phyloP scores from a whole-genome alignment of 352 stramenopile species.

The Phytophthora uliginosa region DNA sequence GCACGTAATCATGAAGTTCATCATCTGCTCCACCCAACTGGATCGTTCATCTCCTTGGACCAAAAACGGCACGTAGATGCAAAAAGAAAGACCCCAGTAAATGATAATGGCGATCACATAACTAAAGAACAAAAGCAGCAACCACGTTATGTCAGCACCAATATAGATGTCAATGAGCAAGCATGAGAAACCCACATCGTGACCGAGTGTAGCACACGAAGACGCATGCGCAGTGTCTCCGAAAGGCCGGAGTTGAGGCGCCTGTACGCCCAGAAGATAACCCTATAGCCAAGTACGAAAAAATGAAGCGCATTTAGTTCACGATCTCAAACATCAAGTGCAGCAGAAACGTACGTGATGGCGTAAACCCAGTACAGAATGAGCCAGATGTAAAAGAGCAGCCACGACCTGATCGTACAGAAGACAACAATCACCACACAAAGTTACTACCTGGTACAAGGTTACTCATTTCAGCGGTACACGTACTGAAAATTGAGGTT shows the following conservation, averaged over 20 bases:
- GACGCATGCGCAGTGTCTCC: conserved; percentile 86
- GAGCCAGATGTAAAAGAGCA: conserved; percentile 90
- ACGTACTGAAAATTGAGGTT: conserved; percentile 88
- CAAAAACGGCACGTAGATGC: conserved; percentile 89
- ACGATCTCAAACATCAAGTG: background rate
- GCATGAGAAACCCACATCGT: conserved; percentile 72
- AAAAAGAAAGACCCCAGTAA: conserved; percentile 90
- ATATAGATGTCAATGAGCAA: background rate
- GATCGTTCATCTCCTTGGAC: conserved; percentile 63
- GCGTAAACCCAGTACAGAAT: conserved; percentile 90
- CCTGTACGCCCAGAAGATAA: conserved; percentile 90
- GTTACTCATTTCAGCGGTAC: background rate
- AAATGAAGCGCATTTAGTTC: background rate
- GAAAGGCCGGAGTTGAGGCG: conserved; percentile 83
- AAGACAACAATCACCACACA: conserved; percentile 1
- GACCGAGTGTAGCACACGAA: conserved; percentile 89
- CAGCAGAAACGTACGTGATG: conserved; percentile 61
- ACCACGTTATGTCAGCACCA: conserved; percentile 4
- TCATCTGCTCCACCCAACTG: conserved; percentile 74
- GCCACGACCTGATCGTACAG: conserved; percentile 65
- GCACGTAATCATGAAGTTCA: conserved; percentile 93
- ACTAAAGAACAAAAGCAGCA: conserved; percentile 30
- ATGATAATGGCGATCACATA: conserved; percentile 94
- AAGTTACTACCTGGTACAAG: background rate
- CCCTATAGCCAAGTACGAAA: conserved; percentile 36